Conservation (phyloP, 225 moss, liverwort and hornwort species). For the Rhytidiadelphus loreus region DNA sequence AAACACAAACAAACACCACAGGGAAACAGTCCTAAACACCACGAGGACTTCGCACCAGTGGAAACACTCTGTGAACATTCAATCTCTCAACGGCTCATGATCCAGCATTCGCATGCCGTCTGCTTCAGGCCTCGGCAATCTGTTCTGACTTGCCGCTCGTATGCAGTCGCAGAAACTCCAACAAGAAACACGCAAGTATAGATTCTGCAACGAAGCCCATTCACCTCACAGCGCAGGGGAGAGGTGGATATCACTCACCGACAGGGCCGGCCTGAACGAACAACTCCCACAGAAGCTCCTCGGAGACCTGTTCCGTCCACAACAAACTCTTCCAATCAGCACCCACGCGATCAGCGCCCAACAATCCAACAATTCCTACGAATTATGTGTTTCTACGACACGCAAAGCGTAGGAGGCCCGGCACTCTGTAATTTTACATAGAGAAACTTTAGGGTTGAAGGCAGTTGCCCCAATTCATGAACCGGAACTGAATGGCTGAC, state of each 20-base stretch:
- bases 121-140: background rate
- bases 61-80: background rate
- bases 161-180: background rate
- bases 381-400: background rate
- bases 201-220: background rate
- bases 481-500: background rate
- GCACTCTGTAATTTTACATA: background rate
- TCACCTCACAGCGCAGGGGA: no score
- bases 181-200: background rate
- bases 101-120: background rate
- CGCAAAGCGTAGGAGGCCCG: no score
- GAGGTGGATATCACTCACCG: slow-evolving; percentile 39
- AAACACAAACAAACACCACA: background rate
- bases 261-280: slow-evolving; percentile 99
- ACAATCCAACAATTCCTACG: background rate
- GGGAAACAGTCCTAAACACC: background rate
- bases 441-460: background rate
- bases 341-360: background rate
- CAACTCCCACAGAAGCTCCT: slow-evolving; percentile 97
- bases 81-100: background rate
- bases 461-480: background rate
- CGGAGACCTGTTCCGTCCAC: slow-evolving; percentile 61
- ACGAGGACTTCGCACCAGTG: background rate
- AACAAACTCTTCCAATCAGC: background rate
- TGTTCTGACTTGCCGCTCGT: background rate